Evolutionary conservation across 352 stramenopile genomes (phyloP).

Genomic region (Globisporangium okanoganense): DNA sequence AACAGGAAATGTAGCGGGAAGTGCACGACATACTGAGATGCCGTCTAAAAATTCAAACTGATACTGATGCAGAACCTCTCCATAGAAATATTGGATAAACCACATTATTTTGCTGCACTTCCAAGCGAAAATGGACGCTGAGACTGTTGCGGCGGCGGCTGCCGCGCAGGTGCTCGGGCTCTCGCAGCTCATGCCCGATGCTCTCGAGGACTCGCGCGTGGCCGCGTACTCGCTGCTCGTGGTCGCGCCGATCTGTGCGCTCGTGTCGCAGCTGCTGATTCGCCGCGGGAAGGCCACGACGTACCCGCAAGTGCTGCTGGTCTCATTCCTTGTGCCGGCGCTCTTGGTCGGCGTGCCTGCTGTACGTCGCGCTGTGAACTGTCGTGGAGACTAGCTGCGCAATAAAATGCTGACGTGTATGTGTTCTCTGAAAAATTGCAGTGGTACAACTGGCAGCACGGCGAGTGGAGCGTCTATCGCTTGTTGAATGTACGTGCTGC

Average conservation of each 20-base stretch:
- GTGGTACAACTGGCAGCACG: constrained; percentile 20
- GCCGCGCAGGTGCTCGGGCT: constrained; percentile 19
- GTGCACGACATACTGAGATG: too few relatives aligned
- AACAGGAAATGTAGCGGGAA: too few relatives aligned
- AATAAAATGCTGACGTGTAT: neutral
- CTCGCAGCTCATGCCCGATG: constrained; percentile 43
- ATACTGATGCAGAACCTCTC: too few relatives aligned
- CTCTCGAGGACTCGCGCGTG: constrained; percentile 36
- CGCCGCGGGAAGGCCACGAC: constrained; percentile 39
- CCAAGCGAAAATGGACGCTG: neutral
- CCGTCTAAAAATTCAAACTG: too few relatives aligned
- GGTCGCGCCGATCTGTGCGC: constrained; percentile 30
- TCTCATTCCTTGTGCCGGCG: constrained; percentile 36
- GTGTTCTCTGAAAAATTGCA: constrained; percentile 6
- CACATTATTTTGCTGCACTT: constrained; percentile 6
- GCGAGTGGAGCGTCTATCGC: constrained; percentile 22
- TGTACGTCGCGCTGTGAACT: constrained; percentile 15
- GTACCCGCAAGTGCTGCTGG: constrained; percentile 32
- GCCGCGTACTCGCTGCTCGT: constrained; percentile 46
- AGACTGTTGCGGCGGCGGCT: neutral
- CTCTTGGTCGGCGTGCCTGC: constrained; percentile 37
- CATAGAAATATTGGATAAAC: too few relatives aligned
- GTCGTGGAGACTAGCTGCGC: neutral
- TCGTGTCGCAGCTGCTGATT: constrained; percentile 34
- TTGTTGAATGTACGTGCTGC: constrained; percentile 17